Conservation (phyloP, 83 land plant species). For the Picea abies region DNA sequence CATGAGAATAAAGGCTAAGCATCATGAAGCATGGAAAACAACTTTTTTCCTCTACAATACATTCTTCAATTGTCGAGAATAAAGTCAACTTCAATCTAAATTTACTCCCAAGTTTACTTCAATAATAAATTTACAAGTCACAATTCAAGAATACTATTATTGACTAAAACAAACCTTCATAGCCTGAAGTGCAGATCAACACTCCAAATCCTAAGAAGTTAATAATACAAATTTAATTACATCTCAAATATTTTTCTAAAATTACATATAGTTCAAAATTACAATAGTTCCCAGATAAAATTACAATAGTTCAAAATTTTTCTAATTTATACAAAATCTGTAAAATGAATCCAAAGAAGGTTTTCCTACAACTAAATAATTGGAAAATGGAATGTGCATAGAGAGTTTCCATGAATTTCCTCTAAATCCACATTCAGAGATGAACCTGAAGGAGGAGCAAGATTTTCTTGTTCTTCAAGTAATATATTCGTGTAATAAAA, state of each 20-base stretch:
- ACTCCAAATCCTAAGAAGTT: not conserved
- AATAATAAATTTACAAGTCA: not conserved
- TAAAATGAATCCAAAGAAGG: not conserved
- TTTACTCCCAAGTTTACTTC: not conserved
- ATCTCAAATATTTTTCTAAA: not conserved
- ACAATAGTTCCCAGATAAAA: not conserved
- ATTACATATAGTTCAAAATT: not conserved
- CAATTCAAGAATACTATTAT: not conserved
- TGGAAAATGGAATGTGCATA: not conserved
- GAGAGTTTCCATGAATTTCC: not conserved
- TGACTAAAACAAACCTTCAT: not conserved
- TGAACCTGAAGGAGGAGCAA: too few species aligned
- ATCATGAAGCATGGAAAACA: not conserved
- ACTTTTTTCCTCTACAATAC: not conserved
- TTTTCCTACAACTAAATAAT: too few species aligned
- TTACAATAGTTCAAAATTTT: not conserved
- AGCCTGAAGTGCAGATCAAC: not conserved
- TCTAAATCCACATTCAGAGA: not conserved
- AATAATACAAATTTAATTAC: not conserved
- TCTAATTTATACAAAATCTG: not conserved
- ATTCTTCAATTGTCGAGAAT: not conserved
- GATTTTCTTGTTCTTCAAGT: too few species aligned
- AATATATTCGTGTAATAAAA: too few species aligned
- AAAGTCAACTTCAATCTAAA: too few species aligned
- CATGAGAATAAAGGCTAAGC: not conserved